These are phyloP conservation scores for Neurospora sp. DNA, from an alignment of 495 filamentous ascomycete genomes.

Conservation along the genomic window DNA sequence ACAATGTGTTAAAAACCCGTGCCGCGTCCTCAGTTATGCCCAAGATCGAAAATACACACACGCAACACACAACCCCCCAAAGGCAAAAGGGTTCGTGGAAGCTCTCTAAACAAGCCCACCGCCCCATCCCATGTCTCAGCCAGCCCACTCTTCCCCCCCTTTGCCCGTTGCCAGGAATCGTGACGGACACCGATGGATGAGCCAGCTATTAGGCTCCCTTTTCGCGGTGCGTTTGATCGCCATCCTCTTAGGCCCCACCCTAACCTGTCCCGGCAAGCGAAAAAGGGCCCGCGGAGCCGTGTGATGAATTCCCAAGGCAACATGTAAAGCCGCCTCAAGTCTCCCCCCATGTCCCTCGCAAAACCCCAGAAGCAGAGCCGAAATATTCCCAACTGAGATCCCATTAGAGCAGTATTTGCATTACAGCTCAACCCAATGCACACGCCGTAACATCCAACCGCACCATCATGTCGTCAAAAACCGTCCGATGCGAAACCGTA, in stretches of 20 bases:
- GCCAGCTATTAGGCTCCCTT: background rate
- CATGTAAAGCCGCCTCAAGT: background rate
- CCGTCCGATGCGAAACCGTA: constrained; percentile 21
- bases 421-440: constrained; percentile 13
- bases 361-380: background rate
- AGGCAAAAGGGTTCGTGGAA: background rate
- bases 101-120: constrained; percentile 6
- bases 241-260: background rate
- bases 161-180: background rate
- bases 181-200: background rate
- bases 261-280: background rate
- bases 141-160: background rate
- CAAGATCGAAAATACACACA: constrained; percentile 23
- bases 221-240: background rate
- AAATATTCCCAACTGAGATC: background rate
- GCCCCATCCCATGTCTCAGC: constrained; percentile 6
- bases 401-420: background rate
- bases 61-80: constrained; percentile 1
- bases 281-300: background rate
- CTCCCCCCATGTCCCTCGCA: background rate
- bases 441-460: constrained; percentile 7
- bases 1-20: constrained; percentile 1
- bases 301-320: background rate
- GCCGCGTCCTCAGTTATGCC: constrained; percentile 17
- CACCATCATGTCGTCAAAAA: constrained; percentile 11